Conservation (phyloP, 2,329 filamentous ascomycete species). For the Ophidiomyces ophidiicola region DNA sequence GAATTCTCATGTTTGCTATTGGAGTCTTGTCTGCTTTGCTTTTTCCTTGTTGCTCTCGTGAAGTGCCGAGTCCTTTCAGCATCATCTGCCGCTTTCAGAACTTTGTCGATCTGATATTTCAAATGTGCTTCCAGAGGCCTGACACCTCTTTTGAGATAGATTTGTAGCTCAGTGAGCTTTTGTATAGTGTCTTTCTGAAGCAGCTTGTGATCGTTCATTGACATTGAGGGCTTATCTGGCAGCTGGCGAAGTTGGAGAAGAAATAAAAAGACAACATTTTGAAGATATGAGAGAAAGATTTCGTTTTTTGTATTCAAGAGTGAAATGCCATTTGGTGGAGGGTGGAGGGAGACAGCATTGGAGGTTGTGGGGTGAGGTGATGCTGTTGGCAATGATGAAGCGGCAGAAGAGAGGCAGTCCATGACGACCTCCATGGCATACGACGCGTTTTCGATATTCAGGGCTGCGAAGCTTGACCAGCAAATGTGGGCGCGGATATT, state of each 20-base stretch:
- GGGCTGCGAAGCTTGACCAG: no score
- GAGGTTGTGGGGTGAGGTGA: constrained; percentile 20
- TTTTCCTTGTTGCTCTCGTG: constrained; percentile 22
- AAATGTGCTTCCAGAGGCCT: constrained; percentile 78
- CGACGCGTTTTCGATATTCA: no score
- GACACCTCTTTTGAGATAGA: constrained; percentile 87
- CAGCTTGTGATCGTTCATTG: constrained; percentile 25
- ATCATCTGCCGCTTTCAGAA: constrained; percentile 68
- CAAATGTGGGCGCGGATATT: no score
- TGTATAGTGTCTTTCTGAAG: constrained; percentile 50
- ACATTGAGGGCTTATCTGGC: constrained; percentile 19
- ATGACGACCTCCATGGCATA: no score
- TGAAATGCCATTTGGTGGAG: constrained; percentile 79
- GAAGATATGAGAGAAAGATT: constrained; percentile 87
- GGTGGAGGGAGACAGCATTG: constrained; percentile 57
- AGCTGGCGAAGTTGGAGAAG: constrained; percentile 61
- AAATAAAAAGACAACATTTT: constrained; percentile 82
- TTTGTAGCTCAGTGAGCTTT: constrained; percentile 80
- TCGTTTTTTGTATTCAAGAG: constrained; percentile 94
- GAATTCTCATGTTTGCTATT: constrained; percentile 27
- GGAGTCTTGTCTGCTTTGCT: constrained; percentile 20
- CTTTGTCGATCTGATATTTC: constrained; percentile 92
- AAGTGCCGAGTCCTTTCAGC: constrained; percentile 23
- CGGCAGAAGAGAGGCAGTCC: no score
- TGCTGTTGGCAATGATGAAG: no score